A percentile compares a stretch with the other conserved stretches of the same genome.
Evolutionary conservation across 441 rosid species (phyloP).

Genomic region (Macaranga tanarius): DNA sequence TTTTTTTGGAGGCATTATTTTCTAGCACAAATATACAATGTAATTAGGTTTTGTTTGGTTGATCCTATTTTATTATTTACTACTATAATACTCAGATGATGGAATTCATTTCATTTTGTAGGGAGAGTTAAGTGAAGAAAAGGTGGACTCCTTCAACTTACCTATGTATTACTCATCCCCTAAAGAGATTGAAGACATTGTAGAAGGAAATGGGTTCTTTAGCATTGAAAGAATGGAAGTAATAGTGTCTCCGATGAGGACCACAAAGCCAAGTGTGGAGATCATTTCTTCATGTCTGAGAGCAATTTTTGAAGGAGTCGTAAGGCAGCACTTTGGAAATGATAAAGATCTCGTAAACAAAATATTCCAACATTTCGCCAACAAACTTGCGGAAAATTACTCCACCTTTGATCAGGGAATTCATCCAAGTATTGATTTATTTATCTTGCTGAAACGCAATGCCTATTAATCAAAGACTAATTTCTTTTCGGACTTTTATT

Average conservation of each 20-base stretch:
- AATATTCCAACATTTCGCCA: conserved; percentile 11
- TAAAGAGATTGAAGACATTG: no score
- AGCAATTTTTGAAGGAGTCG: conserved; percentile 8
- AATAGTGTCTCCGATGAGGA: not conserved
- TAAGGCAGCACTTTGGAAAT: conserved; percentile 18
- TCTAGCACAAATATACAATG: no score
- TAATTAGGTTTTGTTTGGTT: no score
- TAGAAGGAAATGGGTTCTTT: no score
- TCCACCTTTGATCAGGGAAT: not conserved
- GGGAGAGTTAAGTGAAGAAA: no score
- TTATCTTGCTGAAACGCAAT: not conserved
- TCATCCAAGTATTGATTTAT: not conserved
- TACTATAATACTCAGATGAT: no score
- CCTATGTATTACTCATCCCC: no score
- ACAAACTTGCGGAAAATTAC: conserved; percentile 16
- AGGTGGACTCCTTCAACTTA: no score
- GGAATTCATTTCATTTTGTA: no score
- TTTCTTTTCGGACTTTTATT: no score
- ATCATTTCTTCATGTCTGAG: not conserved
- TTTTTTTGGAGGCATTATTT: no score
- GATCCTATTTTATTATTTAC: no score
- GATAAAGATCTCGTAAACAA: not conserved
- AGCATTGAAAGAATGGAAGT: not conserved
- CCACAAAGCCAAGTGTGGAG: not conserved
- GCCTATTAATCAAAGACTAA: not conserved